These are phyloP conservation scores for Juncus inflexus DNA, from an alignment of 176 grass and related monocot species.

Conservation along the genomic window DNA sequence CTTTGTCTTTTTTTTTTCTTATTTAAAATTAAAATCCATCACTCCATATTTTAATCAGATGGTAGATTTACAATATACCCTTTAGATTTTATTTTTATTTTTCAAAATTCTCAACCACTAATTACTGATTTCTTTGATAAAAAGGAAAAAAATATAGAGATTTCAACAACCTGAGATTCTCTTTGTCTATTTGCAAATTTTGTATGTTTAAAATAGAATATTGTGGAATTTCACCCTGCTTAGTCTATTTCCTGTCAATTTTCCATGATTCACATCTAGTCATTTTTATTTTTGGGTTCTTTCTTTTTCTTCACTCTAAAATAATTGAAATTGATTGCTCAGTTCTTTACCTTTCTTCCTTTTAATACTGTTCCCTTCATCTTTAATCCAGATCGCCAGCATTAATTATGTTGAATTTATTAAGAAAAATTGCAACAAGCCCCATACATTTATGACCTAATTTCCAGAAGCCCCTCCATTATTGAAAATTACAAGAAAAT, in stretches of 20 bases:
- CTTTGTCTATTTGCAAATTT: slow-evolving; percentile 14
- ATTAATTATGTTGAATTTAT: not conserved
- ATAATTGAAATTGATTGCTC: slow-evolving; percentile 9
- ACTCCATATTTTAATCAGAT: not conserved
- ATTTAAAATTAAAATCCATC: not conserved
- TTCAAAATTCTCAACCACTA: slow-evolving; percentile 12
- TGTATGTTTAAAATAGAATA: slow-evolving; percentile 4
- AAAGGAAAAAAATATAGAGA: slow-evolving; percentile 5
- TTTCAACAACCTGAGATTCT: slow-evolving; percentile 13
- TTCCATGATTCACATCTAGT: not conserved
- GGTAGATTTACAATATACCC: not conserved
- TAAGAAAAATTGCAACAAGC: too few species aligned
- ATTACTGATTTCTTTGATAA: slow-evolving; percentile 1
- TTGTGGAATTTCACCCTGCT: not conserved
- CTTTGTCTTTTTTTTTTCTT: not conserved
- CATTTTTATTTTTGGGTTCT: not conserved
- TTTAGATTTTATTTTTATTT: not conserved
- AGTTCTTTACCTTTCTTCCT: slow-evolving; percentile 3
- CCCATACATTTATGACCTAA: too few species aligned
- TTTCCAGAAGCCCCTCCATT: too few species aligned
- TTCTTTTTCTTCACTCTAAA: slow-evolving; percentile 1
- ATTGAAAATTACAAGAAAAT: not conserved
- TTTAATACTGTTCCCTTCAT: slow-evolving; percentile 2
- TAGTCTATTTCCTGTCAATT: slow-evolving; percentile 7
- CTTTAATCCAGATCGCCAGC: not conserved